Evolutionary conservation across 2,329 filamentous ascomycete species (phyloP), one percentile per base, ranked within the genome.

Genomic region (Penicillium sp.): DNA sequence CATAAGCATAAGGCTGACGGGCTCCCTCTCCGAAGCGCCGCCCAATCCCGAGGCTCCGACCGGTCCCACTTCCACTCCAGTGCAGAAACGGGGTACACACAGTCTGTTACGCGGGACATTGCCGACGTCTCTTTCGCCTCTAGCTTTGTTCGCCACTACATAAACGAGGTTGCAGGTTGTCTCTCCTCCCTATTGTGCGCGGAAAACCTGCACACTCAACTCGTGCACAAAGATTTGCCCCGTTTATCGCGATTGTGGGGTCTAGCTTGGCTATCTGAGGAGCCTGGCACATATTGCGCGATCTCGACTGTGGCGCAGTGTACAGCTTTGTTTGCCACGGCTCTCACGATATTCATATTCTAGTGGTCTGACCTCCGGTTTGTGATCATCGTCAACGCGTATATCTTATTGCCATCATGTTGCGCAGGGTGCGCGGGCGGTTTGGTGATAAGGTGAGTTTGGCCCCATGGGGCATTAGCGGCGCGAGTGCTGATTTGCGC

Each of bases 381-480:
- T 50, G 23, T 18, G 21, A 53, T 40, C 23, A 21, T n/a, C 8
- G 12, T 21, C 23, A 13, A 42, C 34, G 4, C 42, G 23, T 7
- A 29, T 34, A 35, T 16, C 42, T 41, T 35, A 51, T 31, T n/a
- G 27, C 8, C 35, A 40, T 38, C 46, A 55, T 55, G 52, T 62
- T 74, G 52, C 71, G 72, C 34, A 73, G 70, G 61, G 69, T 74
- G 66, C 67, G 69, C 59, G 69, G 67, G 48, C 63, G 68, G 40
- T 71, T 74, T 56, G 67, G 68, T 35, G 72, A 74, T 58, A 71
- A 63, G 56, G 72, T 74, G 61, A 58, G 70, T 71, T 52, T 25
- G 25, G 40, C 25, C 35, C 40, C 41, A 29, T 46, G n/a, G 10
- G 32, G 9, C 21, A 44, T 44, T 47, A 35, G 39, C 25, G 27